Base-by-base conservation (phyloP, 2,329 filamentous ascomycete genomes). In the Daldinia sp. region DNA sequence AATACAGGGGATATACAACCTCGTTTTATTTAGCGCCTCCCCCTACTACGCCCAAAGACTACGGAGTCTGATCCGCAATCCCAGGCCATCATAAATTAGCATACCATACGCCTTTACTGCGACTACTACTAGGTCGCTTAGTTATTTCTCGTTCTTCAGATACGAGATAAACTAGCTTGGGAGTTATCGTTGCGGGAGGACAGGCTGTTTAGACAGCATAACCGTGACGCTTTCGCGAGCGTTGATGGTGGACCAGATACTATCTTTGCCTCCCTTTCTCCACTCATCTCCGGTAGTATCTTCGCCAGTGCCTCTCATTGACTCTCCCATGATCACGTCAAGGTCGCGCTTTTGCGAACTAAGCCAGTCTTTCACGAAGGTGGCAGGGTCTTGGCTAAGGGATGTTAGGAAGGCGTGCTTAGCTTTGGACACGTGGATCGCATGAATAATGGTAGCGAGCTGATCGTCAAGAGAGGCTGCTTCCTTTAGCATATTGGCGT, bases 341-440 rank as follows among this genome's bases (percentile, higher is more conserved):
- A 97, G 82, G 75, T 98, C 94, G 49, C 94, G 85, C 79, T 93
- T 93, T 80, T 99, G 95, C 13, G 90, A 94, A 72, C 89, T 93
- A 53, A 96, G 83, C 95, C 95, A 99, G 73, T 91, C 88, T 67
- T 87, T 88, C 63, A 97, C 84, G 72, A 98, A 98, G 10, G 85
- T 87, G 13, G 91, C 90, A 0, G 95, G 95, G 70, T 97, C 93
- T 67, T 90, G 87, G 61, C 88, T 87, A 67, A 98, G 82, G 4
- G 88, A 87, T 5, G 86, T 88, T 77, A 95, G 90, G 81, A 99
- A 99, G 13, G 89, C 87, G 75, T 97, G 92, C 75, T 96, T 96
- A 21, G 93, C 92, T 75, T 96, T 96, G 23, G 91, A 92, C 69
- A 93, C 88, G 25, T 89, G 85, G 43, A 97, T 85, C 1, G 92